Base-by-base conservation (phyloP, 2,329 filamentous ascomycete species). In the Pseudocercospora fijiensis region DNA sequence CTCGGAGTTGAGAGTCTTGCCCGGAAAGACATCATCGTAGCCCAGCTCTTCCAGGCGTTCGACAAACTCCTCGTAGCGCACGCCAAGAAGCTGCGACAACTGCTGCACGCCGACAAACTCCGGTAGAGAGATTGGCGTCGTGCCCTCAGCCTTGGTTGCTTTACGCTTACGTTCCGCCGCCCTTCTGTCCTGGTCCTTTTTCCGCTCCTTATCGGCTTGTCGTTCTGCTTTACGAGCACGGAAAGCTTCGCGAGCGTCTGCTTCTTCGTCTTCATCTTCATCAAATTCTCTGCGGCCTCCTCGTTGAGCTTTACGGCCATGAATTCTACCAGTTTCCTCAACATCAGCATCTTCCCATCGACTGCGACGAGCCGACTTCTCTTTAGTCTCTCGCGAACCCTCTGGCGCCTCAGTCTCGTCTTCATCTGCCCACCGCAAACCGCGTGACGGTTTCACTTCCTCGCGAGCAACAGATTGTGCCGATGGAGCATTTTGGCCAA, bases 91-190 rank as follows among this genome's bases (percentile, higher is more conserved):
- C 65, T 87, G 83, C 3, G 92, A 92, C 45, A 99, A 80, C 68
- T 93, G 91, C 9, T 86, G 84, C n/a, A 97, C 88, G 71, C 87
- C 95, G 77, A 99, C 96, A 71, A 92, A 96, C 73, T 97, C 91
- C 0, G 96, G 96, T 22, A 99, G 81, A 59, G 89, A 85, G 52
- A 99, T 90, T 1, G 83, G 84, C 1, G 84, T 85, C 5, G 81
- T 76, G n/a, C 79, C 76, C 37, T 76, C 72, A 30, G 72, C 71
- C 30, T 76, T 63, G 65, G 70, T 63, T 16, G 70, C 70, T 43
- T 74, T 71, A 52, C 70, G 68, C 30, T 68, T 64, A 9, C 64
- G 66, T 49, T 68, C 69, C 10, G 70, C 63, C 43, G 60, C 67
- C 56, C 68, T 61, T 16, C 70, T 64, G 16, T 66, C 62, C n/a